Evolutionary conservation across 441 rosid genomes (phyloP), one percentile per base, ranked within the genome.

Genomic region (Metrosideros polymorpha): DNA sequence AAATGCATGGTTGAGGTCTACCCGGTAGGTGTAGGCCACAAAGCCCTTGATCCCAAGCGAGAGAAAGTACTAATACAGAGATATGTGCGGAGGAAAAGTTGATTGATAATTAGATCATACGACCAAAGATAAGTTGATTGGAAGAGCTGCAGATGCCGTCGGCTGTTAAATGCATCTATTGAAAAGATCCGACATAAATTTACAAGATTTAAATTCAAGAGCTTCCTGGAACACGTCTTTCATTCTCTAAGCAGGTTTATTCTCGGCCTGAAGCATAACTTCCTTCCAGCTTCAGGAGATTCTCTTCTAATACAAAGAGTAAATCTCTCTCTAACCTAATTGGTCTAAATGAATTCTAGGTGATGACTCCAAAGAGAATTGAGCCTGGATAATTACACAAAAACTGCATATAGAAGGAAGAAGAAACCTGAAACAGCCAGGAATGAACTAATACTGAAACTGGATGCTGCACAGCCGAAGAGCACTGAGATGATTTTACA

Each of bases 391-490:
- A 63, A 17, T 35, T 49, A 35, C 29, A 32, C 49, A 52, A 53
- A 6, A 32, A 55, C 55, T 50, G 61, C 49, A 66, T 63, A 63
- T 13, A 47, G 45, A 82, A 52, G 56, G 42, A 35, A 39, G 17
- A 71, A 35, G 45, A 71, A 71, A 71, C 79, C 79, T 39, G 79
- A 71, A 71, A 71, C n/a, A 10, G 79, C 39, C 15, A 6, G n/a
- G 79, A 71, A 35, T 71, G 79, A 35, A 39, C 79, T 35, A 2
- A 22, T 17, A 39, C 79, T 0, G n/a, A 39, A 39, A 88, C 93
- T 17, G 96, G 96, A 50, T 94, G 89, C 91, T 94, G 95, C 75
- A 94, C 95, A 14, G 93, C 94, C 84, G 92, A 32, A 50, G 75
- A 32, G 54, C 50, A 32, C 13, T 43, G 55, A n/a, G 19, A 82